A percentile compares a stretch with the other conserved stretches of the same genome.
These are phyloP conservation scores for Lathyrus sativus DNA, from an alignment of 306 rosid genomes.

Conservation along the genomic window DNA sequence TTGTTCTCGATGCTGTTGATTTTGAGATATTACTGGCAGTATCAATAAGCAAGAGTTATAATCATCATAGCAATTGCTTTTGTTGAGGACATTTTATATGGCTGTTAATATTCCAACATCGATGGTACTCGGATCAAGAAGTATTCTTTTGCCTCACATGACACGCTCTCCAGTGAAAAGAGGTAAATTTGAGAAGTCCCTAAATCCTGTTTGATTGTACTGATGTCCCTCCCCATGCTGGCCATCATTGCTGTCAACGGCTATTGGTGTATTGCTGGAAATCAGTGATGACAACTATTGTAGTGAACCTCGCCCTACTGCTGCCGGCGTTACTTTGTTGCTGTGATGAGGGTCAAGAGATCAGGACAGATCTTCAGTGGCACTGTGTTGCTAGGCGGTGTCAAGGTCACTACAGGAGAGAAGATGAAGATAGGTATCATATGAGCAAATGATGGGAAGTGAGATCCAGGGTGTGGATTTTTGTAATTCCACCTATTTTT, in stretches of 20 bases:
- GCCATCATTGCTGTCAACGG: not conserved
- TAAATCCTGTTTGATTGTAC: slow-evolving; percentile 6
- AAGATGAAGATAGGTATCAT: not conserved
- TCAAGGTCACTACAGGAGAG: not conserved
- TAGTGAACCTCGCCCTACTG: not conserved
- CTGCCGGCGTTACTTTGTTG: not conserved
- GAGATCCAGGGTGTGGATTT: not conserved
- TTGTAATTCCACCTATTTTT: not conserved
- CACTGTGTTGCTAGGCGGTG: not conserved
- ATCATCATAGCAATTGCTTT: slow-evolving; percentile 1
- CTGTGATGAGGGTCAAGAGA: not conserved
- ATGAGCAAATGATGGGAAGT: slow-evolving; percentile 2
- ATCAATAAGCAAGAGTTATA: slow-evolving; percentile 1
- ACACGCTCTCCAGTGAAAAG: not conserved
- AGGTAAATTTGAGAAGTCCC: slow-evolving; percentile 1
- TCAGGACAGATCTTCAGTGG: slow-evolving; percentile 7
- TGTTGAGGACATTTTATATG: not conserved
- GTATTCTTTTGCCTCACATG: not conserved
- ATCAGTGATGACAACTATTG: not conserved
- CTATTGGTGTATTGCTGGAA: slow-evolving; percentile 2
- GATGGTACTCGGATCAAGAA: not conserved
- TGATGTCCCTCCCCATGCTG: not conserved
- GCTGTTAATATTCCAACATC: not conserved
- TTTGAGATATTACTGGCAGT: not conserved
- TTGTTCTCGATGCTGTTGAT: not conserved